Evolutionary conservation across 2,329 filamentous ascomycete genomes (phyloP).

Genomic region (Paecilomyces variotii): DNA sequence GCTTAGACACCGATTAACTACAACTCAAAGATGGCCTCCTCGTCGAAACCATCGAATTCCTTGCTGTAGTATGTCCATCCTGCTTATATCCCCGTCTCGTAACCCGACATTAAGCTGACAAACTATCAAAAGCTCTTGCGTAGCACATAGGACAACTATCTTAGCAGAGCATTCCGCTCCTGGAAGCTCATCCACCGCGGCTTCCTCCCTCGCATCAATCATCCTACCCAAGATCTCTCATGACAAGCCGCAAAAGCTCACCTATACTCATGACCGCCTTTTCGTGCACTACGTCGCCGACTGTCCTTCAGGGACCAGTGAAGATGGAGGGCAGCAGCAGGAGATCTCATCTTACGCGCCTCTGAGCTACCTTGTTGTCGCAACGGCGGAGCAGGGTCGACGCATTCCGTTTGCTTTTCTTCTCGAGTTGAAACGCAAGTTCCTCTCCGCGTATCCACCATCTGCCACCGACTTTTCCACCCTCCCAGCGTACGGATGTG

Average conservation of each 20-base stretch:
- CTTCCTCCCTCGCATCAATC: slow-evolving; percentile 80
- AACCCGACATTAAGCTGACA: slow-evolving; percentile 6
- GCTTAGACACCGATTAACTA: background rate
- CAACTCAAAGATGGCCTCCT: slow-evolving; percentile 56
- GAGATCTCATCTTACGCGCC: slow-evolving; percentile 60
- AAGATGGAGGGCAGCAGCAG: slow-evolving; percentile 21
- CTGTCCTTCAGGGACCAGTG: slow-evolving; percentile 57
- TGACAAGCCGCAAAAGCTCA: slow-evolving; percentile 71
- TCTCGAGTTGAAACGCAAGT: slow-evolving; percentile 80
- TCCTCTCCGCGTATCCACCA: slow-evolving; percentile 63
- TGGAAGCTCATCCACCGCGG: slow-evolving; percentile 72
- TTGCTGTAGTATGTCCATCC: slow-evolving; percentile 59
- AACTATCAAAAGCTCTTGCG: slow-evolving; percentile 61
- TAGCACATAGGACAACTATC: slow-evolving; percentile 88
- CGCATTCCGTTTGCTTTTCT: slow-evolving; percentile 91
- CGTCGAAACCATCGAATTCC: slow-evolving; percentile 57
- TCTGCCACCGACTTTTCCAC: slow-evolving; percentile 62
- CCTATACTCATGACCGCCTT: slow-evolving; percentile 83
- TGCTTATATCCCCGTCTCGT: background rate
- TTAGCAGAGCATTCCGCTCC: slow-evolving; percentile 86
- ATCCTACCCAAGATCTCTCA: slow-evolving; percentile 95
- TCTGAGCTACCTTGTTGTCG: slow-evolving; percentile 85
- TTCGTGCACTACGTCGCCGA: slow-evolving; percentile 96
- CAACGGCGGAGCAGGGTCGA: slow-evolving; percentile 70
- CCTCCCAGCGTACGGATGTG: slow-evolving; percentile 84